Evolutionary conservation across 495 filamentous ascomycete species (phyloP).

Genomic region (Aspergillus baeticus): DNA sequence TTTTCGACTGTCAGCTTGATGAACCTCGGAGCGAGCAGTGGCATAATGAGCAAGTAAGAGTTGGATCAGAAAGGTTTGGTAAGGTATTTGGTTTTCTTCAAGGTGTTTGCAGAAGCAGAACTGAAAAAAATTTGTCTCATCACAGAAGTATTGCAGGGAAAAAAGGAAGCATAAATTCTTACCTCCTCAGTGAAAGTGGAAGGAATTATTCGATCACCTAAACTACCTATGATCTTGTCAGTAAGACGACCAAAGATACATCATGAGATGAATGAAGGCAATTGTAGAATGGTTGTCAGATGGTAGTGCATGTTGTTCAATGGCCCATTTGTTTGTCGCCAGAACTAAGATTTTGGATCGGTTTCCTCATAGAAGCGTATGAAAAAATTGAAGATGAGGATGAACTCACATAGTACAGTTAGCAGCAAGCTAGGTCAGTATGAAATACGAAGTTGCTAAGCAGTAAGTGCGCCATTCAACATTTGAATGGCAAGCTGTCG

Average conservation of each 20-base stretch:
- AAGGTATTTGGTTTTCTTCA: conserved; percentile 77
- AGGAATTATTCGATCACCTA: background rate
- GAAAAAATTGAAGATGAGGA: background rate
- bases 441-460: background rate
- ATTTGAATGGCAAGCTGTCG: conserved; percentile 17
- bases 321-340: conserved; percentile 84
- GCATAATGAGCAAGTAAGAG: conserved; percentile 14
- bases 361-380: conserved; percentile 59
- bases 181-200: conserved; percentile 10
- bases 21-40: background rate
- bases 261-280: background rate
- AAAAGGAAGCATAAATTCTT: conserved; percentile 11
- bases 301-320: conserved; percentile 99
- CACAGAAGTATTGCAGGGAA: conserved; percentile 40
- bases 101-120: conserved; percentile 89
- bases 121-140: conserved; percentile 79
- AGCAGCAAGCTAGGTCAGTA: conserved; percentile 4
- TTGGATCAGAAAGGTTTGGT: conserved; percentile 68
- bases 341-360: conserved; percentile 57
- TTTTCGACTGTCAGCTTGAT: conserved; percentile 16
- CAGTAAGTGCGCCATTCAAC: conserved; percentile 8
- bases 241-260: conserved; percentile 5
- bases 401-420: conserved; percentile 32
- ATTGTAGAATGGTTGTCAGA: conserved; percentile 63
- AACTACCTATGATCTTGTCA: conserved; percentile 11